phyloP scores from a whole-genome alignment of 2,329 filamentous ascomycete genomes.

The Ceratocystis albifundus region DNA sequence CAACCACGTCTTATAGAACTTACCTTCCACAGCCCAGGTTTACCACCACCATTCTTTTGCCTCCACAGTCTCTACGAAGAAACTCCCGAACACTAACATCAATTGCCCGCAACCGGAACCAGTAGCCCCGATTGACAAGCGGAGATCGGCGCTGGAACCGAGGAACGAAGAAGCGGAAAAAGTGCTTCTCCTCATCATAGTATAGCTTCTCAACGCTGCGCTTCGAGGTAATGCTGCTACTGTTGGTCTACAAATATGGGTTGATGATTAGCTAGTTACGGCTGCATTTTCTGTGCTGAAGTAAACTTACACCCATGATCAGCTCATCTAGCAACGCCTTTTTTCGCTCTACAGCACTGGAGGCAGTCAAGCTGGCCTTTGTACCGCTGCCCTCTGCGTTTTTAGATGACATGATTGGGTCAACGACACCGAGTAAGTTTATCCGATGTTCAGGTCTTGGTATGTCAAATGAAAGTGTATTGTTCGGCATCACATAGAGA shows the following conservation, averaged over 20 bases:
- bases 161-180: constrained; percentile 76
- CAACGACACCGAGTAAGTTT: background rate
- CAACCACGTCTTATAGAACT: constrained; percentile 29
- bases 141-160: constrained; percentile 76
- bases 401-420: background rate
- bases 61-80: constrained; percentile 37
- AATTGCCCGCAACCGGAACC: constrained; percentile 72
- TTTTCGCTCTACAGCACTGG: constrained; percentile 23
- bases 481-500: constrained; percentile 13
- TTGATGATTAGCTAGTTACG: constrained; percentile 14
- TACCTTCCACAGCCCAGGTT: constrained; percentile 87
- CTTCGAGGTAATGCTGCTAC: constrained; percentile 84
- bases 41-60: constrained; percentile 58
- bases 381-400: background rate
- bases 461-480: background rate
- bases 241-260: constrained; percentile 56
- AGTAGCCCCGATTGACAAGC: constrained; percentile 81
- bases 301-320: constrained; percentile 43
- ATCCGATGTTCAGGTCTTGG: background rate
- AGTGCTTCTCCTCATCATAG: constrained; percentile 63
- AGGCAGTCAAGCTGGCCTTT: constrained; percentile 14
- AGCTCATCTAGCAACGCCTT: constrained; percentile 36
- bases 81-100: constrained; percentile 66
- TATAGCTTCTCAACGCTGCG: constrained; percentile 85
- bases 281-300: too few species aligned